Conservation (phyloP, 2,329 filamentous ascomycete genomes). For the Microdochium bolleyi region DNA sequence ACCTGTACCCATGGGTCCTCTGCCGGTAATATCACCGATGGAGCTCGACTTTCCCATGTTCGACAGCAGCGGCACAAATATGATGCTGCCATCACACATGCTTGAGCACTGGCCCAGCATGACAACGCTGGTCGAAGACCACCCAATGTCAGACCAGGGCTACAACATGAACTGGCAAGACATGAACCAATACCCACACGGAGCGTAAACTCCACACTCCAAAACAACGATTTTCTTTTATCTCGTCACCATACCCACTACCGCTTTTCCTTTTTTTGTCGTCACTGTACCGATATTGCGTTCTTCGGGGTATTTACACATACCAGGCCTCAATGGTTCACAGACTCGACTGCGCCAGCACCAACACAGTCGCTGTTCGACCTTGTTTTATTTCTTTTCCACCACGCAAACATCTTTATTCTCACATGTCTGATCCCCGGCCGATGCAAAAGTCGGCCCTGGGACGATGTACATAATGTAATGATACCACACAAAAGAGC, state of each 20-base stretch:
- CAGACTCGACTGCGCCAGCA: neutral
- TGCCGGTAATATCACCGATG: neutral
- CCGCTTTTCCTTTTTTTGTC: neutral
- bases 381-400: neutral
- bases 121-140: neutral
- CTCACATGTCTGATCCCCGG: neutral
- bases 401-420: neutral
- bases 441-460: neutral
- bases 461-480: conserved; percentile 1
- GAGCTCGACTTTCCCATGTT: neutral
- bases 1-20: neutral
- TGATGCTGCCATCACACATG: neutral
- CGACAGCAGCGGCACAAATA: neutral
- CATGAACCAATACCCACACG: neutral
- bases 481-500: neutral
- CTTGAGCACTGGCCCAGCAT: neutral
- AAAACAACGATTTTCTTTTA: neutral
- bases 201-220: neutral
- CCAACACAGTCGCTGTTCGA: neutral
- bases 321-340: neutral
- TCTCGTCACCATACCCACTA: neutral
- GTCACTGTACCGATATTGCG: neutral
- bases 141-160: neutral
- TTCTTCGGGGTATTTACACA: neutral
- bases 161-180: neutral